Conservation (phyloP, 768 basidiomycete genomes). For the Lentinula raphanica region DNA sequence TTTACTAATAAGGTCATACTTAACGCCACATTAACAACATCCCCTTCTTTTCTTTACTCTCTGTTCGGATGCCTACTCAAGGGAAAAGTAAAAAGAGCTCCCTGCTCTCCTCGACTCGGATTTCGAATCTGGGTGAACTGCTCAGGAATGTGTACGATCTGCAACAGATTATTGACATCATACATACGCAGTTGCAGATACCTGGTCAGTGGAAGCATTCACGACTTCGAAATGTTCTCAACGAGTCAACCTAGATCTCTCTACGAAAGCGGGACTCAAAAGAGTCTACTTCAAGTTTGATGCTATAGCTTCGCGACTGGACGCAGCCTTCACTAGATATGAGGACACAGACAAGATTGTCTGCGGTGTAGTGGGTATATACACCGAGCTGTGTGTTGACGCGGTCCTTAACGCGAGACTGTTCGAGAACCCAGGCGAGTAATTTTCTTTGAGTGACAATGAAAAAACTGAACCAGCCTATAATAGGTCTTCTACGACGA, state of each 20-base stretch:
- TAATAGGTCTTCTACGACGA: constrained; percentile 54
- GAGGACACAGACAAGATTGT: constrained; percentile 38
- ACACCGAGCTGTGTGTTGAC: constrained; percentile 59
- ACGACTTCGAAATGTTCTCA: too few species aligned
- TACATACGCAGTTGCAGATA: not conserved
- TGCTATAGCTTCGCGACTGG: constrained; percentile 41
- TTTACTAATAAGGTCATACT: too few species aligned
- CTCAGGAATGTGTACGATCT: not conserved
- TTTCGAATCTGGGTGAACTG: not conserved
- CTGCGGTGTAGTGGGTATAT: constrained; percentile 57
- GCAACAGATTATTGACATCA: not conserved
- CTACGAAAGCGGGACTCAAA: constrained; percentile 32
- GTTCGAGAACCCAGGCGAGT: constrained; percentile 52
- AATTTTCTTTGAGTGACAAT: not conserved
- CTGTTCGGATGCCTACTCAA: not conserved
- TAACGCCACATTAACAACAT: not conserved
- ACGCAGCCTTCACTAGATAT: constrained; percentile 40
- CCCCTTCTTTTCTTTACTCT: too few species aligned
- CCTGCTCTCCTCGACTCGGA: too few species aligned
- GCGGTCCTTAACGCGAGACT: constrained; percentile 55
- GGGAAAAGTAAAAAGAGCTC: not conserved
- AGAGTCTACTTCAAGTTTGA: constrained; percentile 57
- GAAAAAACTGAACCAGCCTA: too few species aligned
- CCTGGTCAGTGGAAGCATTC: too few species aligned
- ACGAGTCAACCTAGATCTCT: too few species aligned